phyloP scores from a whole-genome alignment of 2,329 filamentous ascomycete genomes.

The Tympanopsis confertula region DNA sequence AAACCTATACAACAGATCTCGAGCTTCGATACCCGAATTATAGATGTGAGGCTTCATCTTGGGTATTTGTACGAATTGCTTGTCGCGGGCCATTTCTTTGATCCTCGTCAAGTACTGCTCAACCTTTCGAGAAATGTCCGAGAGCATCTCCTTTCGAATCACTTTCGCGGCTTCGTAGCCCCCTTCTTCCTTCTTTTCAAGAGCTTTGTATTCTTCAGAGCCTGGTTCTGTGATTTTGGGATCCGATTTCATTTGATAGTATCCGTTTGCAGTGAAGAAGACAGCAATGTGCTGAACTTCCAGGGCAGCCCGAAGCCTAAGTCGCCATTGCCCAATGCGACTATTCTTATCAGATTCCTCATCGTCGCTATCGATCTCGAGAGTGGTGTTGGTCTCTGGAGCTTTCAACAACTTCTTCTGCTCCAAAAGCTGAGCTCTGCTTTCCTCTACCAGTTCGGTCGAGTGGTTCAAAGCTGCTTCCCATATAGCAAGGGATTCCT shows the following conservation, averaged over 20 bases:
- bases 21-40: slow-evolving; percentile 59
- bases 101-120: slow-evolving; percentile 43
- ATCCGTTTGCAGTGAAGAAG: slow-evolving; percentile 77
- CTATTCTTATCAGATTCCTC: slow-evolving; percentile 17
- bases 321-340: slow-evolving; percentile 45
- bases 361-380: slow-evolving; percentile 7
- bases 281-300: slow-evolving; percentile 71
- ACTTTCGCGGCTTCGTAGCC: slow-evolving; percentile 69
- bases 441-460: slow-evolving; percentile 27
- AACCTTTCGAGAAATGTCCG: slow-evolving; percentile 21
- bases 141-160: slow-evolving; percentile 69
- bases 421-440: slow-evolving; percentile 44
- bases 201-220: slow-evolving; percentile 50
- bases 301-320: slow-evolving; percentile 59
- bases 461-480: slow-evolving; percentile 38
- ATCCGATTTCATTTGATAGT: slow-evolving; percentile 72
- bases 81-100: slow-evolving; percentile 33
- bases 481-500: slow-evolving; percentile 63
- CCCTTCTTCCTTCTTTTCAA: slow-evolving; percentile 61
- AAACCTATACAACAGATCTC: slow-evolving; percentile 52
- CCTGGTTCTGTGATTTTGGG: slow-evolving; percentile 49
- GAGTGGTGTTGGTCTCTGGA: slow-evolving; percentile 8
- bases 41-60: slow-evolving; percentile 39
- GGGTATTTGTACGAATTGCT: slow-evolving; percentile 51
- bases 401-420: slow-evolving; percentile 29